Conservation (phyloP, 164 flowering plant genomes). For the Cinnamomum chago region DNA sequence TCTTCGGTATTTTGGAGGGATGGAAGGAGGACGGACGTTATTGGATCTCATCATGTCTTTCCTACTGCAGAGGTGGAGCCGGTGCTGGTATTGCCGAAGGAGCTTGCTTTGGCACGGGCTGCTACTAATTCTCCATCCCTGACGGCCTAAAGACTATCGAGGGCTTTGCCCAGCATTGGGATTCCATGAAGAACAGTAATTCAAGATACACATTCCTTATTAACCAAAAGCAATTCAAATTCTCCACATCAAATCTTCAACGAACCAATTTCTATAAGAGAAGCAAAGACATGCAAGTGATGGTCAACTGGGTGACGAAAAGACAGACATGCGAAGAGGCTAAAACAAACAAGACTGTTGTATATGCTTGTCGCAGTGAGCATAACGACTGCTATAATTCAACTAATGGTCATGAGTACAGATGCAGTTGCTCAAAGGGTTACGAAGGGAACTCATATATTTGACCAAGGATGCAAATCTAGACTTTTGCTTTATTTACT, state of each 20-base stretch:
- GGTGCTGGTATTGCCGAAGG: not conserved
- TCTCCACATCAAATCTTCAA: not conserved
- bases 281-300: not conserved
- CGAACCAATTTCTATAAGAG: not conserved
- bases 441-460: conserved; percentile 56
- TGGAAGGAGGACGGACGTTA: not conserved
- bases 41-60: not conserved
- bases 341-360: not conserved
- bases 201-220: conserved; percentile 11
- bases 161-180: not conserved
- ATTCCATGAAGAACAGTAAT: not conserved
- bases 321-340: conserved; percentile 22
- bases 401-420: conserved; percentile 30
- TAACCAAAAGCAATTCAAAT: not conserved
- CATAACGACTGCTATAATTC: conserved; percentile 13
- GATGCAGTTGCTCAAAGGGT: conserved; percentile 41
- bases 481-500: not conserved
- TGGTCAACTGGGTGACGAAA: conserved; percentile 49
- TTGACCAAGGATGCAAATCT: conserved; percentile 10
- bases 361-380: conserved; percentile 10
- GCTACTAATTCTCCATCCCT: not conserved
- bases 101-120: conserved; percentile 9
- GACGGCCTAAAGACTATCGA: not conserved
- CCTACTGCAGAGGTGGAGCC: not conserved
- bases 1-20: no score